A percentile compares a stretch with the other conserved stretches of the same genome.
These are phyloP conservation scores for Piper betle DNA, from an alignment of 164 flowering plant genomes.

Conservation along the genomic window DNA sequence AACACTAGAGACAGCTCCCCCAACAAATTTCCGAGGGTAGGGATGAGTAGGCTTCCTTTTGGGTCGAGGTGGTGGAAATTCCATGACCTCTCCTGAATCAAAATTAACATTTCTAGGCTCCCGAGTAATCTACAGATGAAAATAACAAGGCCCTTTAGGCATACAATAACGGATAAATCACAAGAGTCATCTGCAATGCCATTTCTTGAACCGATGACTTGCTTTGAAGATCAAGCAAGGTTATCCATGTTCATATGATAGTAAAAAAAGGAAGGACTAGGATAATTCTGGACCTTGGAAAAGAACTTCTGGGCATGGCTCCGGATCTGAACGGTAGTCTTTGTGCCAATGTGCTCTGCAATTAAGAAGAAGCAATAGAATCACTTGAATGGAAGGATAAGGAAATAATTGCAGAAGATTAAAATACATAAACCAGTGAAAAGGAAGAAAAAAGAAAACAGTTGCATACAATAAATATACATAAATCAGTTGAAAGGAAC, in stretches of 20 bases:
- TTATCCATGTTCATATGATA: constrained; percentile 7
- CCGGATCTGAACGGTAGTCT: constrained; percentile 89
- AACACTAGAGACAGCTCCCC: constrained; percentile 8
- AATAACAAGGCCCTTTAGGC: constrained; percentile 4
- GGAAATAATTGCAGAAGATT: no score
- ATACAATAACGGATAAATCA: constrained; percentile 4
- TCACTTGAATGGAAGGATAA: constrained; percentile 3
- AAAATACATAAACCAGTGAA: neutral
- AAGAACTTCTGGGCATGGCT: constrained; percentile 95
- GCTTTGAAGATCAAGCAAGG: constrained; percentile 9
- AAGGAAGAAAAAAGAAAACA: neutral
- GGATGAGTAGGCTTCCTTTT: constrained; percentile 79
- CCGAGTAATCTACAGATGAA: constrained; percentile 32
- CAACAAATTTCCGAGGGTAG: constrained; percentile 67
- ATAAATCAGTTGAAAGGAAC: neutral
- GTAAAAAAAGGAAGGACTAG: constrained; percentile 11
- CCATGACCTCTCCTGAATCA: constrained; percentile 35
- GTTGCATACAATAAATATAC: neutral
- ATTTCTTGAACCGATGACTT: constrained; percentile 13
- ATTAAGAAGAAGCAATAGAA: neutral
- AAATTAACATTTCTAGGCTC: constrained; percentile 28
- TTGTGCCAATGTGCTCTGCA: constrained; percentile 71
- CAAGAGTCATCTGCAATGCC: constrained; percentile 8
- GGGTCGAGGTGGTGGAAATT: constrained; percentile 88
- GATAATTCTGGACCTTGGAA: constrained; percentile 49